These are phyloP conservation scores for Pyrus betulifolia DNA, from an alignment of 306 rosid genomes.

Conservation along the genomic window DNA sequence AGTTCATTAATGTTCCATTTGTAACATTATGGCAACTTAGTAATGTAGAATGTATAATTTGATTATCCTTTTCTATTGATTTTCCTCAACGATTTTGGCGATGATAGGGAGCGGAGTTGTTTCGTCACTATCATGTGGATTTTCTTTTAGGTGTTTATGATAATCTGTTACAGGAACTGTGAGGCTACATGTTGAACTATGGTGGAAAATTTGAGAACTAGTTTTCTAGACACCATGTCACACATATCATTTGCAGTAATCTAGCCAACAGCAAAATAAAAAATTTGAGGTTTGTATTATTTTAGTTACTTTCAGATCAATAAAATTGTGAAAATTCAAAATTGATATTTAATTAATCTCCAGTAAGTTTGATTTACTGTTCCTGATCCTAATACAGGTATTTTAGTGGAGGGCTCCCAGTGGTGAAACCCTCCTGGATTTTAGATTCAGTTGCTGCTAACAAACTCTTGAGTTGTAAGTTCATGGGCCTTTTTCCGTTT, in stretches of 20 bases:
- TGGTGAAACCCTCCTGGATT: too few species aligned
- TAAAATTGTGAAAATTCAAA: neutral
- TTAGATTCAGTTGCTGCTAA: too few species aligned
- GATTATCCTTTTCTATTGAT: neutral
- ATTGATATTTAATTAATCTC: neutral
- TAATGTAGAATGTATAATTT: neutral
- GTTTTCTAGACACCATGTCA: conserved; percentile 66
- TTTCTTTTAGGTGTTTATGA: neutral
- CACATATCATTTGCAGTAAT: conserved; percentile 89
- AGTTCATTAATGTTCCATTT: neutral
- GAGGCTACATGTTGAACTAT: conserved; percentile 63
- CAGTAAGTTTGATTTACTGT: conserved; percentile 6
- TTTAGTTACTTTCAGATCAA: neutral
- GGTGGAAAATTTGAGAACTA: conserved; percentile 90
- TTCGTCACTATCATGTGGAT: neutral
- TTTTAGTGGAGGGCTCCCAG: too few species aligned
- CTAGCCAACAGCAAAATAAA: conserved; percentile 70
- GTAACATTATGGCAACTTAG: neutral
- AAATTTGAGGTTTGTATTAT: conserved; percentile 56
- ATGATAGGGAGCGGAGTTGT: neutral
- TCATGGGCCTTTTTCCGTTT: too few species aligned
- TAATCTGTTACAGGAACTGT: conserved; percentile 60
- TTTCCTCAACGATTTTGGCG: neutral
- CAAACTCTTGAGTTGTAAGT: too few species aligned
- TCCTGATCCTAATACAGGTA: neutral